Base-by-base conservation (phyloP, 441 rosid genomes). In the Syzygium malaccense region DNA sequence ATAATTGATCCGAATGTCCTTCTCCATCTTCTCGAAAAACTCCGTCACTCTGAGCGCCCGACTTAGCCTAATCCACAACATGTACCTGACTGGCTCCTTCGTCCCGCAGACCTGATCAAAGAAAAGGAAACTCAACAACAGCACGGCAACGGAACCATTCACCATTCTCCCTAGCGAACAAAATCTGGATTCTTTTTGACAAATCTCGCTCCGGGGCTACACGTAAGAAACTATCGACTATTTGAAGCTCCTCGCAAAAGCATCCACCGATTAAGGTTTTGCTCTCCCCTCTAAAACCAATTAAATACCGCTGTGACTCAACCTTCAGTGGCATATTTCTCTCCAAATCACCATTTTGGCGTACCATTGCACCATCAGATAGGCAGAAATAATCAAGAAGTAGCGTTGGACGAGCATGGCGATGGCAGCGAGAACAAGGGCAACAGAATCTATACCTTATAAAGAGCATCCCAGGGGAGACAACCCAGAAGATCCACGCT, bases 391-490 rank as follows among this genome's bases (percentile, higher is more conserved):
- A 18, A 68, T 33, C 25, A 18, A 32, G 26, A 19, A 19, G 25
- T 32, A 68, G 79, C 4, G 26, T 32, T 33, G 4, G 15, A 20
- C 6, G 83, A 41, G 25, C 83, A 23, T 14, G 56, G 54, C 18
- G 6, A 68, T 13, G n/a, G 23, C 6, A 45, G 55, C 0, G 0
- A 26, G 51, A 5, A 64, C 23, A 33, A 75, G 57, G n/a, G 48
- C 83, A 0, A 75, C 51, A 41, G 83, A 23, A 41, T 75, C 53
- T 53, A 86, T 94, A 98, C 99, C 99, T 94, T 94, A 92, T 92
- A 97, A 80, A 97, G 97, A 33, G 91, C 6, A 91, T 97, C 99
- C 99, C 99, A 98, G 71, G 99, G 99, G 94, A 97, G 55, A 89
- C 99, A 97, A 90, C 94, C 93, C 86, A 98, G 95, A 45, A 96